Percentiles rank a stretch among this genome's conserved stretches.
Conservation (phyloP, 73 alveolate genomes). For the Durusdinium trenchii region DNA sequence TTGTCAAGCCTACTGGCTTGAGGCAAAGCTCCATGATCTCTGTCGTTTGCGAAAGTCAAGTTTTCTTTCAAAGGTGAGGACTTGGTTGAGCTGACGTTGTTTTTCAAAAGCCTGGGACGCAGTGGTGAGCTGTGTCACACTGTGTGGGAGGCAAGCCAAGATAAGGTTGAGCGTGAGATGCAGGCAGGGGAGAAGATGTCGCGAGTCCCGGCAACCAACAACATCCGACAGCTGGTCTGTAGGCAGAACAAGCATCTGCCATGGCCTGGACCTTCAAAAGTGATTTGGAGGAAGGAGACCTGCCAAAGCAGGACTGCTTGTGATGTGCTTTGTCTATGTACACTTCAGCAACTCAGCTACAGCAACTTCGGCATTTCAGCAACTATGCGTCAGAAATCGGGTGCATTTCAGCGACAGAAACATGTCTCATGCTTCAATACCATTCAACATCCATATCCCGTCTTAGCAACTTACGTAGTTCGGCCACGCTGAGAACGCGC, state of each 20-base stretch:
- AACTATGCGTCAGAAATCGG: too few relatives aligned
- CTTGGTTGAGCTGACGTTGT: background rate
- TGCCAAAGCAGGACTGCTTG: constrained; percentile 17
- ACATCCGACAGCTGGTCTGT: too few relatives aligned
- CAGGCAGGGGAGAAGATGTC: background rate
- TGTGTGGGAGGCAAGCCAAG: background rate
- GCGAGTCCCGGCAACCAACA: background rate
- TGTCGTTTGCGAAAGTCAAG: background rate
- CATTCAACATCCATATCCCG: too few relatives aligned
- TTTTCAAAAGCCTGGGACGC: background rate
- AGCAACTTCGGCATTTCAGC: too few relatives aligned
- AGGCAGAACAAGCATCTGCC: constrained; percentile 59
- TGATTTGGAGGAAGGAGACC: constrained; percentile 24
- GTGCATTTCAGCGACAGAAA: too few relatives aligned
- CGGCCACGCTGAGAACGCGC: too few relatives aligned
- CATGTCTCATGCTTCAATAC: too few relatives aligned
- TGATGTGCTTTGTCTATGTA: too few relatives aligned
- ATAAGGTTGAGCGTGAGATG: background rate
- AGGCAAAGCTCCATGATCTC: constrained; percentile 25
- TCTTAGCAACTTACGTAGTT: too few relatives aligned
- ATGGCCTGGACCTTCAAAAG: constrained; percentile 47
- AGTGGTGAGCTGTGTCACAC: background rate
- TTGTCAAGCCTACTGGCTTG: background rate
- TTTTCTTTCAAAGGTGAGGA: background rate
- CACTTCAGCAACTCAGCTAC: too few relatives aligned